phyloP scores from a whole-genome alignment of 306 rosid genomes.

The Rosa rugosa region DNA sequence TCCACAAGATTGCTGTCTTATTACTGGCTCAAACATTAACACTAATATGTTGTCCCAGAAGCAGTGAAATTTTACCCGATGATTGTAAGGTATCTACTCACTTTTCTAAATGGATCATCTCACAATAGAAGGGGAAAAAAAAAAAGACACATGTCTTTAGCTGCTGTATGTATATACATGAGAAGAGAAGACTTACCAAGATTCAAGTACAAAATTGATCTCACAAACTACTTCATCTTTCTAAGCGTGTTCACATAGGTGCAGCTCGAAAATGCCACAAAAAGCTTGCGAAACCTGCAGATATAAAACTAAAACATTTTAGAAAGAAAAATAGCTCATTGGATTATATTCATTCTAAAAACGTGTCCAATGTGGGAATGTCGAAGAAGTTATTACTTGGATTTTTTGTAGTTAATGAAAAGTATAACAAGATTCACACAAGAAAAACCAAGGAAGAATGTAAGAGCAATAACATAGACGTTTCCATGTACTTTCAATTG shows the following conservation, averaged over 20 bases:
- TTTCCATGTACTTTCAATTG: neutral
- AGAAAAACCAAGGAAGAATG: neutral
- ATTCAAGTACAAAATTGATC: neutral
- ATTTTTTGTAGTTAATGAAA: neutral
- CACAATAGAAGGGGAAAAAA: neutral
- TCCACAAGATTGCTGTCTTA: neutral
- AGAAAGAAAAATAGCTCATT: neutral
- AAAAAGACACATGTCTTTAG: too few species aligned
- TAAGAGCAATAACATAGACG: neutral
- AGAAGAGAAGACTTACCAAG: neutral
- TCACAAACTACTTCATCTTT: slow-evolving; percentile 11
- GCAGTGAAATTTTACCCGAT: neutral
- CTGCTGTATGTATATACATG: too few species aligned
- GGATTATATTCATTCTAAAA: neutral
- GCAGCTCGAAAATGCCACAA: slow-evolving; percentile 79
- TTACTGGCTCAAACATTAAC: neutral
- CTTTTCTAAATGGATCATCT: neutral
- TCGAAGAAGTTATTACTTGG: too few species aligned
- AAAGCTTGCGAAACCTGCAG: slow-evolving; percentile 88
- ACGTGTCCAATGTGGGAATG: slow-evolving; percentile 1
- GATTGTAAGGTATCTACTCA: neutral
- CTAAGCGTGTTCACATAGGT: slow-evolving; percentile 74
- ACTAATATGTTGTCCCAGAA: neutral
- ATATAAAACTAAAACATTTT: neutral
- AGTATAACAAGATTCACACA: neutral